Conservation (phyloP, 495 filamentous ascomycete species). For the Endocarpon pusillum region DNA sequence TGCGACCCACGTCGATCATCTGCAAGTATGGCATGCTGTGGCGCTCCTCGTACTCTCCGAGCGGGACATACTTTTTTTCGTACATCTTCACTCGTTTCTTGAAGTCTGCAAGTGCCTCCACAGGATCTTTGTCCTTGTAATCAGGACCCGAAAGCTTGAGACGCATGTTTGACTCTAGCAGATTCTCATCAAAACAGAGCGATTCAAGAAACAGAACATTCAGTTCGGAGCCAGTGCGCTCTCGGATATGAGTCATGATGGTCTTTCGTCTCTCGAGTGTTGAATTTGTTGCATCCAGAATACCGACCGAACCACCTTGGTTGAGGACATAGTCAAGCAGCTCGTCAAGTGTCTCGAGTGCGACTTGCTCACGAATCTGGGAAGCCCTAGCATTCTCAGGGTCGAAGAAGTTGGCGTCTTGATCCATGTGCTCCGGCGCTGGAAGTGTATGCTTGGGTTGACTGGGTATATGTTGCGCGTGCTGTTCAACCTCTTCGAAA, state of each 20-base stretch:
- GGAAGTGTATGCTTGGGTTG: background rate
- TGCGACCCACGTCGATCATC: slow-evolving; percentile 96
- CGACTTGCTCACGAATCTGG: slow-evolving; percentile 74
- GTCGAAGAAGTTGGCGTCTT: slow-evolving; percentile 88
- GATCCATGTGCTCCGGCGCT: slow-evolving; percentile 46
- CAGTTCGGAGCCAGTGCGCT: slow-evolving; percentile 66
- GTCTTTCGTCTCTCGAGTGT: slow-evolving; percentile 70
- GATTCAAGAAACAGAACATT: slow-evolving; percentile 90
- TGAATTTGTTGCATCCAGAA: slow-evolving; percentile 93
- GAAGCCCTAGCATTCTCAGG: slow-evolving; percentile 71
- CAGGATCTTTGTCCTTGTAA: slow-evolving; percentile 83
- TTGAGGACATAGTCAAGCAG: slow-evolving; percentile 73
- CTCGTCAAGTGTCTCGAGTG: slow-evolving; percentile 82
- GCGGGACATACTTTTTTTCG: slow-evolving; percentile 76
- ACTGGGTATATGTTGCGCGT: background rate
- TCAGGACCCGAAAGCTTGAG: slow-evolving; percentile 94
- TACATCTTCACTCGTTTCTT: slow-evolving; percentile 87
- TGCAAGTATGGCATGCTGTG: slow-evolving; percentile 79
- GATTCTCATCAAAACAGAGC: slow-evolving; percentile 61
- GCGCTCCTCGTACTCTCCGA: slow-evolving; percentile 82
- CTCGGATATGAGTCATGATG: slow-evolving; percentile 65
- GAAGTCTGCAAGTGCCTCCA: slow-evolving; percentile 71
- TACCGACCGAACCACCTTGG: slow-evolving; percentile 81
- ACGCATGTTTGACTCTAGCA: slow-evolving; percentile 94
- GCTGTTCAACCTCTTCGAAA: slow-evolving; percentile 1